These are phyloP conservation scores for Anisodus tanguticus DNA, from an alignment of 257 asterid genomes.

Conservation along the genomic window DNA sequence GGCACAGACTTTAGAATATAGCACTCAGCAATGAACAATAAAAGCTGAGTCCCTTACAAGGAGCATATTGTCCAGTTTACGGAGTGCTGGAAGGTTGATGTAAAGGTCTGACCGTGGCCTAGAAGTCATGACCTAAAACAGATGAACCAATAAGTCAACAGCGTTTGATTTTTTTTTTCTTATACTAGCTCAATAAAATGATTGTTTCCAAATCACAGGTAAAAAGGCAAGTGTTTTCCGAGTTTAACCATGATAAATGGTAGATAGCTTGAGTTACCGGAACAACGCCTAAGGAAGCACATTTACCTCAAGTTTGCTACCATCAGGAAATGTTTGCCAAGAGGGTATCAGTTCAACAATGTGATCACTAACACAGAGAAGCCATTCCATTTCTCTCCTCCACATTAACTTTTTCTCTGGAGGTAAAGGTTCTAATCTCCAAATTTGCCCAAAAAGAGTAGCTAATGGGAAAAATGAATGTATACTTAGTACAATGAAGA, in stretches of 20 bases:
- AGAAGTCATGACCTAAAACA: slow-evolving; percentile 72
- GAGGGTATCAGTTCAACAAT: slow-evolving; percentile 78
- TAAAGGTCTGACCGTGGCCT: slow-evolving; percentile 72
- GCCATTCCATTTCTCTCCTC: slow-evolving; percentile 87
- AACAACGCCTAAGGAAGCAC: background rate
- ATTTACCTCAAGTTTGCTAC: slow-evolving; percentile 73
- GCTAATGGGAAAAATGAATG: slow-evolving; percentile 44
- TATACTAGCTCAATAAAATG: background rate
- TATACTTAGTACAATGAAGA: background rate
- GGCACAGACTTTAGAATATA: slow-evolving; percentile 22
- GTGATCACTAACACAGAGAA: slow-evolving; percentile 78
- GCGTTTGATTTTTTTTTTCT: background rate
- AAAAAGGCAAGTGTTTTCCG: background rate
- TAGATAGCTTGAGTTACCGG: background rate
- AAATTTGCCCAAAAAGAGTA: slow-evolving; percentile 82
- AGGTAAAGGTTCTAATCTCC: slow-evolving; percentile 83
- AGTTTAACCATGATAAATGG: background rate
- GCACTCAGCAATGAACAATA: background rate
- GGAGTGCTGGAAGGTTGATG: slow-evolving; percentile 80
- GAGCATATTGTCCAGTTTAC: slow-evolving; percentile 82
- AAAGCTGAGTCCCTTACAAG: slow-evolving; percentile 29
- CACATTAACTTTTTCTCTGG: slow-evolving; percentile 68
- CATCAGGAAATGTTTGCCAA: slow-evolving; percentile 82
- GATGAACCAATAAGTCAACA: slow-evolving; percentile 10
- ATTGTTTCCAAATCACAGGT: background rate